Evolutionary conservation across 2,329 filamentous ascomycete species (phyloP), one percentile per base, ranked within the genome.

Genomic region (Pseudofabraea citricarpa): DNA sequence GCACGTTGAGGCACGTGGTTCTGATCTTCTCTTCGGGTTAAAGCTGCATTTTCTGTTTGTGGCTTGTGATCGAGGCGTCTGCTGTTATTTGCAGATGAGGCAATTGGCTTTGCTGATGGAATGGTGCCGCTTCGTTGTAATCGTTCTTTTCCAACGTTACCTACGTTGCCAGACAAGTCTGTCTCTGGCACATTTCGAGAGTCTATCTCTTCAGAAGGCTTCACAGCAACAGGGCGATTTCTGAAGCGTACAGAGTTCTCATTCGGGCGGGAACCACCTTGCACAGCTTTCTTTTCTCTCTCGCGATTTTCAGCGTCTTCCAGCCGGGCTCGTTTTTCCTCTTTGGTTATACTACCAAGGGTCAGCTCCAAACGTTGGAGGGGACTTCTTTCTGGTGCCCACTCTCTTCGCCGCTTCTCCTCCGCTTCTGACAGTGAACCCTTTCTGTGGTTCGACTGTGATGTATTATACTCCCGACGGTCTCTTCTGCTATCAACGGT

Each of bases 361-460:
- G 88, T 93, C 59, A 87, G 80, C 70, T 98, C 91, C 54, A 98
- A 78, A 70, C 85, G 93, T 65, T 98, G 91, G 41, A 98, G 75
- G 41, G 94, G 93, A 50, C 91, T 97, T 57, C 87, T 81, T 62
- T 94, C 85, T 45, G 84, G 76, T 58, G 91, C 87, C 66, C 87
- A 81, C 69, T 74, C 71, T 71, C 70, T 77, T 44, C 71, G 51
- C 44, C 51, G 68, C 53, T 69, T 67, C 32, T 43, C 46, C 24
- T 56, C 58, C 16, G 47, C 44, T 46, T 59, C 53, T 15, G 55
- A 46, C 64, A 60, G 40, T 63, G 66, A 50, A 60, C 59, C 57
- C 62, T 68, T 55, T 62, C 67, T 53, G 19, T n/a, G 27, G 18
- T 21, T 31, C 6, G 47, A 29, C 37, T 51, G 45, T n/a, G 53